Base-by-base conservation (phyloP, 2,329 filamentous ascomycete species). In the Dothiorella sarmentorum region DNA sequence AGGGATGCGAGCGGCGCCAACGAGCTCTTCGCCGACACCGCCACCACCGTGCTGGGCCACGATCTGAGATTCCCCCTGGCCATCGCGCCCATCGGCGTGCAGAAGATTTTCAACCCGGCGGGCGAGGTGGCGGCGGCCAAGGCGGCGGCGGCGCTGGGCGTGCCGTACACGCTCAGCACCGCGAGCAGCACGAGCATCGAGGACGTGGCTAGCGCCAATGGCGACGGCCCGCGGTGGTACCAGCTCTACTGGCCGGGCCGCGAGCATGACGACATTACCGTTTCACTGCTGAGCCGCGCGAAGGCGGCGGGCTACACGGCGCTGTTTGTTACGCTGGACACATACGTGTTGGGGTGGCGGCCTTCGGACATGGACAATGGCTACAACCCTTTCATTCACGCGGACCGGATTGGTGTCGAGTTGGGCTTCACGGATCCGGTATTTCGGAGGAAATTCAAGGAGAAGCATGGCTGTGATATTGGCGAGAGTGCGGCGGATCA, bases 191-290 rank as follows among this genome's bases (percentile, higher is more conserved):
- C 80, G 29, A 81, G 80, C 0, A 86, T 90, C 60, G 87, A 90
- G 68, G 82, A 90, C 51, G 81, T 89, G 0, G 85, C 84, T 0
- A 66, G 75, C 7, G 84, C 83, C 0, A 84, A 80, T 52, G 81
- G 80, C 0, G 72, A 80, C 4, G 82, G 83, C 1, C 76, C 80
- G 29, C 76, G 86, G 10, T 91, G 86, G 86, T 91, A 81, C 68
- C 88, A 91, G 68, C 79, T 91, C 0, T 91, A 91, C 73, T 90
- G 87, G 85, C 87, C 88, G 0, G 75, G 75, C 79, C 84, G 85
- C 0, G 72, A 78, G 18, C 81, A 83, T 57, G 80, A 90, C 55
- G 82, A 85, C 3, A 76, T 90, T 57, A 90, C 87, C 0, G 74
- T 80, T 0, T 87, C 83, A 1, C 73, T 91, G 15, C 76, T 91